These are phyloP conservation scores for Trichothecium sympodiale DNA, from an alignment of 2,329 filamentous ascomycete species.

Conservation along the genomic window DNA sequence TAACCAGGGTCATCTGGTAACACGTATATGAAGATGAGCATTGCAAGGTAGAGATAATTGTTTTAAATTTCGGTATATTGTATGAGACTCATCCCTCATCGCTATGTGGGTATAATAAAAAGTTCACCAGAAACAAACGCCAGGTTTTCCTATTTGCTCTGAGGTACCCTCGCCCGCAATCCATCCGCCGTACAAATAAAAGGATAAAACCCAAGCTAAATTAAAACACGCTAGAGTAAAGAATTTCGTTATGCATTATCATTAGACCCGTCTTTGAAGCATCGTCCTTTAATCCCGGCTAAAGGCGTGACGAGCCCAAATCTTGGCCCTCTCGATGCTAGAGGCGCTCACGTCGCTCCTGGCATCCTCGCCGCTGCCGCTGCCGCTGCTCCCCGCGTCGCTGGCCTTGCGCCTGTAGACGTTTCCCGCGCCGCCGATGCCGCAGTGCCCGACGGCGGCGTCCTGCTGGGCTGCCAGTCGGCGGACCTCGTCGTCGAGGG, in stretches of 20 bases:
- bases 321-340: constrained; percentile 17
- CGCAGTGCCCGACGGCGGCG: constrained; percentile 43
- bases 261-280: background rate
- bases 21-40: too few species aligned
- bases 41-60: too few species aligned
- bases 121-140: constrained; percentile 36
- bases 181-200: constrained; percentile 16
- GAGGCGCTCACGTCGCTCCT: constrained; percentile 26
- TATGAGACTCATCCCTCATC: too few species aligned
- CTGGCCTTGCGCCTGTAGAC: constrained; percentile 44
- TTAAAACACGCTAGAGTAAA: background rate
- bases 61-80: too few species aligned
- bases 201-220: background rate
- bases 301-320: constrained; percentile 22
- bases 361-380: constrained; percentile 8
- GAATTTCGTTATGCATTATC: background rate
- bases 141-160: constrained; percentile 18
- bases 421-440: constrained; percentile 54
- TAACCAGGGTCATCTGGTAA: too few species aligned
- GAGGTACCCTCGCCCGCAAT: constrained; percentile 14
- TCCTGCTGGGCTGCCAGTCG: constrained; percentile 30
- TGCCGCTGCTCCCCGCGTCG: constrained; percentile 15
- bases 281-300: constrained; percentile 14
- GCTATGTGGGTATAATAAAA: constrained; percentile 26
- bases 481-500: constrained; percentile 34